Evolutionary conservation across 257 asterid species (phyloP).

Genomic region (Solanum infundibuliforme): DNA sequence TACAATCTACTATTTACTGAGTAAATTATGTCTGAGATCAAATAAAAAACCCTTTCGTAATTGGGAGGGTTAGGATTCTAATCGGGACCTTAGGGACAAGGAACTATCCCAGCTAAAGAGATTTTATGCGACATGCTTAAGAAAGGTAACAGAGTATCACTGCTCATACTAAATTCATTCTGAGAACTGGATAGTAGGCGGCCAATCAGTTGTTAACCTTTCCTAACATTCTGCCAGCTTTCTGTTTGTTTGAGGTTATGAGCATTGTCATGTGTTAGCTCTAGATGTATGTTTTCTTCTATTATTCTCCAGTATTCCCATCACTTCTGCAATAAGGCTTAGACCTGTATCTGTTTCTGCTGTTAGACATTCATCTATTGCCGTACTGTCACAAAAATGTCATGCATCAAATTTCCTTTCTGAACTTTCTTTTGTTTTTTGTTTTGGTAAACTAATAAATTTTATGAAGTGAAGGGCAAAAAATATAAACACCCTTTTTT

Average conservation of each 20-base stretch:
- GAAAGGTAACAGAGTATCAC: background rate
- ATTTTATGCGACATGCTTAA: background rate
- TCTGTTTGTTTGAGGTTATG: background rate
- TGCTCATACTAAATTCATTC: background rate
- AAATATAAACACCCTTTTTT: background rate
- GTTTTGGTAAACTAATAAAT: background rate
- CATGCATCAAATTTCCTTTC: background rate
- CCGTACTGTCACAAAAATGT: background rate
- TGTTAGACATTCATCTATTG: background rate
- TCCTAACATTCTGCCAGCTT: background rate
- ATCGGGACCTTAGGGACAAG: background rate
- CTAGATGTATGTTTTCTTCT: background rate
- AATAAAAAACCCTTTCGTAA: background rate
- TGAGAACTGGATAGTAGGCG: background rate
- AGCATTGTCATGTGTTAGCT: background rate
- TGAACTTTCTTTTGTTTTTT: background rate
- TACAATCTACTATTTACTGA: background rate
- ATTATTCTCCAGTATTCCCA: background rate
- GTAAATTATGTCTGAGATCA: background rate
- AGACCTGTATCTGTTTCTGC: background rate
- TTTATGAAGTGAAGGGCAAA: background rate
- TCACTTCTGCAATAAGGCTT: background rate
- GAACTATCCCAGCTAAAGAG: background rate
- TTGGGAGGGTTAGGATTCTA: background rate
- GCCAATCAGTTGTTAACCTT: background rate